Base-by-base conservation (phyloP, 2,329 filamentous ascomycete genomes). In the Juglanconis sp. region DNA sequence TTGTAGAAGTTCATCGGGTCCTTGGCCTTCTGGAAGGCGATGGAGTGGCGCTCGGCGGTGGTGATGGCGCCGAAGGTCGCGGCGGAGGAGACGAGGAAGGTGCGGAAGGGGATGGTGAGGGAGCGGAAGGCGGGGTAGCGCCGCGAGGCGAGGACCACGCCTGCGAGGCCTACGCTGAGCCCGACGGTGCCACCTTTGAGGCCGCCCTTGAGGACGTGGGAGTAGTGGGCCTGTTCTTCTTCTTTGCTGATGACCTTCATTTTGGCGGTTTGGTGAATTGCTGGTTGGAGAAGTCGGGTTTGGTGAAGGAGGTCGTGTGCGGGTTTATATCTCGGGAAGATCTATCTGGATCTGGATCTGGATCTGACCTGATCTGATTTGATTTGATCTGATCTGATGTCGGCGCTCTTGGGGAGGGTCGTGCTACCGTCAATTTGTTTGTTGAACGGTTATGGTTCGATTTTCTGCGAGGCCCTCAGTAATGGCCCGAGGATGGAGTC, bases 241-340 rank as follows among this genome's bases (percentile, higher is more conserved):
- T 97, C 92, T 74, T 94, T 92, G 69, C 90, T 96, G 73, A 98
- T 84, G 72, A 98, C 81, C 88, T 97, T 98, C 95, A 98, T 99
- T 65, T 54, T 81, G 76, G 68, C 65, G 66, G 66, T 63, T 56
- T 57, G 56, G 63, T 54, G 46, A 44, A 30, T 56, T 51, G 17
- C 44, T 52, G 56, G 34, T 59, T 60, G 56, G 61, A 38, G 54
- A 38, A n/a, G 31, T 44, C 13, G 31, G n/a, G 31, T 35, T 59
- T 59, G 54, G 60, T 36, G 54, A 38, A n/a, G n/a, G 36, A 10
- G 24, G n/a, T 30, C 24, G 36, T 30, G 49, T 5, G 32, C 10
- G n/a, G 47, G 44, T 24, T 5, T 35, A 17, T 57, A n/a, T n/a
- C n/a, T 46, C 17, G 30, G 34, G 17, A 34, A 50, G n/a, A 13